phyloP scores from a whole-genome alignment of 805 yeast species.

The Teunomyces gatunensis region DNA sequence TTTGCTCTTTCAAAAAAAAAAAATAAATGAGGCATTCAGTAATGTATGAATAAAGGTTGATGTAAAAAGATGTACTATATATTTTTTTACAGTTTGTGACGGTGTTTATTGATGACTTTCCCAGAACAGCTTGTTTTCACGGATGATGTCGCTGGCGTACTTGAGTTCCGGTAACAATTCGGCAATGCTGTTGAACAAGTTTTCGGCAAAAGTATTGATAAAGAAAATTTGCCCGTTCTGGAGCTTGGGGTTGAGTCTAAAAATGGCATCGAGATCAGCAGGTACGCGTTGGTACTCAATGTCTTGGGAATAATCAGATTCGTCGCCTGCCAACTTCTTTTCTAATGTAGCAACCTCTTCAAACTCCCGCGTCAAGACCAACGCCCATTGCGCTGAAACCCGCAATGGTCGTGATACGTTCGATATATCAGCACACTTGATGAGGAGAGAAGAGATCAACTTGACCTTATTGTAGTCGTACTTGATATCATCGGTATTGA shows the following conservation, averaged over 20 bases:
- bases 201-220: slow-evolving; percentile 76
- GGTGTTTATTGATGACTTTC: slow-evolving; percentile 3
- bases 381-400: slow-evolving; percentile 84
- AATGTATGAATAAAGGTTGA: not conserved
- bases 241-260: slow-evolving; percentile 47
- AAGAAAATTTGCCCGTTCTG: slow-evolving; percentile 79
- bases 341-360: slow-evolving; percentile 61
- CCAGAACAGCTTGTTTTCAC: slow-evolving; percentile 60
- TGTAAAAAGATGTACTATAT: not conserved
- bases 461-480: slow-evolving; percentile 22
- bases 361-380: slow-evolving; percentile 74
- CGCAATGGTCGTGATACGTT: slow-evolving; percentile 81
- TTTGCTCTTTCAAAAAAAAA: not conserved
- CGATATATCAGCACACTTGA: slow-evolving; percentile 94
- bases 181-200: slow-evolving; percentile 66
- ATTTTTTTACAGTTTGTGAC: not conserved
- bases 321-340: slow-evolving; percentile 16
- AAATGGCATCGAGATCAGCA: slow-evolving; percentile 38
- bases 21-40: not conserved
- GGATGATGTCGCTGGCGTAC: slow-evolving; percentile 54
- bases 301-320: slow-evolving; percentile 9
- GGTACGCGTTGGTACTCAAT: slow-evolving; percentile 38
- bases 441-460: slow-evolving; percentile 63
- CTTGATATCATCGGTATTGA: slow-evolving; percentile 15
- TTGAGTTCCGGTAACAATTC: slow-evolving; percentile 58